These are phyloP conservation scores for Nyssa sinensis DNA, from an alignment of 148 eudicot genomes.

Conservation along the genomic window DNA sequence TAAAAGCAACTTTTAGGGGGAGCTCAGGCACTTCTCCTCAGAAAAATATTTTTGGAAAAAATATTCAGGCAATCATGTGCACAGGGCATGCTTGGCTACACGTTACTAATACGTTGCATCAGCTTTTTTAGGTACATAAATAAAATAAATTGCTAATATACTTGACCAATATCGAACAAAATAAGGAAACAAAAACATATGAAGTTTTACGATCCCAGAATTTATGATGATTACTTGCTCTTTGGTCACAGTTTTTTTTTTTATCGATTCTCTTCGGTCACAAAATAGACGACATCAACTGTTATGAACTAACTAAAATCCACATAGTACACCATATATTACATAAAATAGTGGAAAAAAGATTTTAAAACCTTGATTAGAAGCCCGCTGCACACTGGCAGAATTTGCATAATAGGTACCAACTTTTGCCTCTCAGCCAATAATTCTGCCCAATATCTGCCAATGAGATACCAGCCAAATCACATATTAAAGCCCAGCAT, in stretches of 20 bases:
- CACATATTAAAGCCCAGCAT: slow-evolving; percentile 4
- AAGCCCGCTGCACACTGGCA: slow-evolving; percentile 46
- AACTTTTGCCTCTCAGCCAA: slow-evolving; percentile 45
- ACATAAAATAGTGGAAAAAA: background rate
- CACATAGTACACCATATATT: background rate
- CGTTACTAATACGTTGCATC: background rate
- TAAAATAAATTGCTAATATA: background rate
- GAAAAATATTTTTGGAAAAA: background rate
- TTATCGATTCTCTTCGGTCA: background rate
- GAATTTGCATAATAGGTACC: slow-evolving; percentile 44
- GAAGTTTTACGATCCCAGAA: background rate
- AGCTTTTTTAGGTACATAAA: background rate
- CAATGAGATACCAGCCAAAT: slow-evolving; percentile 10
- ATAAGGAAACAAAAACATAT: background rate
- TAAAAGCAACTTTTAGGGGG: background rate
- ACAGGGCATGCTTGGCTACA: background rate
- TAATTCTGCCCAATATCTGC: slow-evolving; percentile 45
- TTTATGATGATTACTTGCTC: background rate
- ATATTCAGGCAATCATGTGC: background rate
- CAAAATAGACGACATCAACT: background rate
- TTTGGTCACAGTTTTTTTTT: background rate
- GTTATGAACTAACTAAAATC: background rate
- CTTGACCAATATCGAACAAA: background rate
- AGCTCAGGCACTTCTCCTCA: background rate
- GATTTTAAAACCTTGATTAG: slow-evolving; percentile 38